Conservation (phyloP, 2,329 filamentous ascomycete genomes). For the Exophiala lecanii-corni region DNA sequence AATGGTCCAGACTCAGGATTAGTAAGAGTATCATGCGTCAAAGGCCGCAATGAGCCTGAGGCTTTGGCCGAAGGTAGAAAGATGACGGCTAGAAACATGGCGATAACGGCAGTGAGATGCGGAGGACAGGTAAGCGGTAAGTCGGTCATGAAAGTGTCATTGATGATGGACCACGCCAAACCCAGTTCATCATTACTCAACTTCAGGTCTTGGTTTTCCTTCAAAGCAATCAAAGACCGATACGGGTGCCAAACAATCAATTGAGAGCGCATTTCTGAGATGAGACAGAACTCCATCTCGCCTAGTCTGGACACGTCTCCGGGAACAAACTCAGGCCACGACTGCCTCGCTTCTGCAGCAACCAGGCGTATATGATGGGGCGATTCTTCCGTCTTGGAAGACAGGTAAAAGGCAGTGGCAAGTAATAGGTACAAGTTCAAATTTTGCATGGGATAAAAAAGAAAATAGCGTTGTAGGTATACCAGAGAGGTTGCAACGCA, state of each 20-base stretch:
- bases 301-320: conserved; percentile 79
- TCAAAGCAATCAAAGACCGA: conserved; percentile 67
- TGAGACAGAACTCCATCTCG: conserved; percentile 89
- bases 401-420: conserved; percentile 89
- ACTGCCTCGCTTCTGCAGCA: conserved; percentile 74
- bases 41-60: conserved; percentile 36
- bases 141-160: conserved; percentile 90
- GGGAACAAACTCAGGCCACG: conserved; percentile 76
- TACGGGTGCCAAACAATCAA: conserved; percentile 90
- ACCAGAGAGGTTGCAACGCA: conserved; percentile 89
- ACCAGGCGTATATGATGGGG: conserved; percentile 94
- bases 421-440: conserved; percentile 92
- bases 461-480: conserved; percentile 92
- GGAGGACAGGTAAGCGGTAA: conserved; percentile 79
- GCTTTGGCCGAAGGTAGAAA: conserved; percentile 61
- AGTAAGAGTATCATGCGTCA: conserved; percentile 16
- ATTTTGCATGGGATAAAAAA: conserved; percentile 80
- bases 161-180: conserved; percentile 77
- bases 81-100: conserved; percentile 78
- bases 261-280: conserved; percentile 84
- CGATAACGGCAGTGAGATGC: conserved; percentile 83
- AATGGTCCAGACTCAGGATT: conserved; percentile 21
- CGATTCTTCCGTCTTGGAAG: conserved; percentile 96
- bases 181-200: conserved; percentile 73
- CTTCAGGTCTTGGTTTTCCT: conserved; percentile 52